phyloP scores from a whole-genome alignment of 495 filamentous ascomycete genomes.

The Neurospora sp. region DNA sequence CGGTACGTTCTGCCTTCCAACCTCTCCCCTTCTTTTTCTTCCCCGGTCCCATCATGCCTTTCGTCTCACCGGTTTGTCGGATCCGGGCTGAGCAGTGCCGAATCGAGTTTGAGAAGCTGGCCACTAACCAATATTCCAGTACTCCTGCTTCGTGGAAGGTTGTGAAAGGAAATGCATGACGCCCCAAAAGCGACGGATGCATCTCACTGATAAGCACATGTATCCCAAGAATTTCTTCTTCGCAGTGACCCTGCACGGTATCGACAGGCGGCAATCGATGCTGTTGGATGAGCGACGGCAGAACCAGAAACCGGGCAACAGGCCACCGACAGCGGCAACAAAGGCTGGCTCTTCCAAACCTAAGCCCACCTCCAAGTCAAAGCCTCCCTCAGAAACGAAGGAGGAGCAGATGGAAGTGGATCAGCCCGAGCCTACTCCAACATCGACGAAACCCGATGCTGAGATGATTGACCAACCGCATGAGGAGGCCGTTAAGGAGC shows the following conservation, averaged over 20 bases:
- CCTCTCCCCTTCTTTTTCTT: background rate
- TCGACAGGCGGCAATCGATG: conserved; percentile 74
- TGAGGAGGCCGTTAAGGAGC: conserved; percentile 6
- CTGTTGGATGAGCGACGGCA: conserved; percentile 41
- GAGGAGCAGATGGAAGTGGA: background rate
- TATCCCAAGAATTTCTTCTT: conserved; percentile 93
- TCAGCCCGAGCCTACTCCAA: background rate
- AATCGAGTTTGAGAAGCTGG: background rate
- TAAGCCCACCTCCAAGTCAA: conserved; percentile 15
- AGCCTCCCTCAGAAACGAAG: background rate
- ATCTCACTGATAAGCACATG: conserved; percentile 89
- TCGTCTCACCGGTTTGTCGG: background rate
- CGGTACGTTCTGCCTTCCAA: conserved; percentile 43
- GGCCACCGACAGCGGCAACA: conserved; percentile 28
- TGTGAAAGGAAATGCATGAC: conserved; percentile 82
- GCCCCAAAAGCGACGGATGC: conserved; percentile 71
- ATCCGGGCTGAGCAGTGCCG: background rate
- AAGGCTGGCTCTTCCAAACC: background rate
- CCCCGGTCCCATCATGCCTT: background rate
- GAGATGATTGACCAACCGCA: background rate
- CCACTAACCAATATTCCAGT: conserved; percentile 39
- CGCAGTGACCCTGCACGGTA: conserved; percentile 73
- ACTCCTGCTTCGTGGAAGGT: conserved; percentile 77
- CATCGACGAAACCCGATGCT: background rate
- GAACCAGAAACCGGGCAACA: conserved; percentile 4